Percentiles rank a stretch among this genome's conserved stretches.
Evolutionary conservation across 768 basidiomycete genomes (phyloP).

Genomic region (Tricholoma hemisulphureum): DNA sequence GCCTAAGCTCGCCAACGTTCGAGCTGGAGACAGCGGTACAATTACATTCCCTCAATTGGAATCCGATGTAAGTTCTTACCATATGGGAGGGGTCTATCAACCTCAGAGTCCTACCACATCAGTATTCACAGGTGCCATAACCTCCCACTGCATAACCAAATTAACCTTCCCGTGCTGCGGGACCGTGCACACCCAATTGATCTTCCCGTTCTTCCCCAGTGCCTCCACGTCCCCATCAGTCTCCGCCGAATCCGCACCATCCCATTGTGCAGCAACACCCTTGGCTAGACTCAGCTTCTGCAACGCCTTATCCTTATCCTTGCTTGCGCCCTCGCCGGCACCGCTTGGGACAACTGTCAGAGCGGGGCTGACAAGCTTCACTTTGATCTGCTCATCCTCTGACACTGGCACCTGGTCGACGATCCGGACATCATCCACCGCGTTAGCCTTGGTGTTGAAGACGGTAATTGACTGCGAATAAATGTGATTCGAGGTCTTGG

Average conservation of each 20-base stretch:
- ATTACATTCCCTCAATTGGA: too few relatives aligned
- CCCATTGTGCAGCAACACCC: not conserved
- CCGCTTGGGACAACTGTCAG: constrained; percentile 8
- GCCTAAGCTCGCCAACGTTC: too few relatives aligned
- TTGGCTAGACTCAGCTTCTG: constrained; percentile 1
- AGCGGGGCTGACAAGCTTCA: constrained; percentile 30
- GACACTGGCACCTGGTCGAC: constrained; percentile 38
- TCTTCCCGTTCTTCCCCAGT: constrained; percentile 1
- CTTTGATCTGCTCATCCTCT: constrained; percentile 29
- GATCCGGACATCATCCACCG: constrained; percentile 27
- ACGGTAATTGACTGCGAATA: constrained; percentile 38
- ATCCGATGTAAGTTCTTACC: too few relatives aligned
- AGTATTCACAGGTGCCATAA: not conserved
- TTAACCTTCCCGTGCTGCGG: constrained; percentile 4
- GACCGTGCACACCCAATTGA: not conserved
- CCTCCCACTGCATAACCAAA: constrained; percentile 1
- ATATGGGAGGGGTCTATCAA: too few relatives aligned
- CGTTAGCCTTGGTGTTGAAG: constrained; percentile 32
- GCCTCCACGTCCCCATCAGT: not conserved
- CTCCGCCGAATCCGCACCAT: not conserved
- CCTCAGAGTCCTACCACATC: not conserved
- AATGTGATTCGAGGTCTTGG: constrained; percentile 27
- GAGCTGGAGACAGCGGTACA: too few relatives aligned
- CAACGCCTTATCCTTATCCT: not conserved
- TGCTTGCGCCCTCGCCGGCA: not conserved